Evolutionary conservation across 805 yeast species (phyloP).

Genomic region (Hanseniaspora guilliermondii): DNA sequence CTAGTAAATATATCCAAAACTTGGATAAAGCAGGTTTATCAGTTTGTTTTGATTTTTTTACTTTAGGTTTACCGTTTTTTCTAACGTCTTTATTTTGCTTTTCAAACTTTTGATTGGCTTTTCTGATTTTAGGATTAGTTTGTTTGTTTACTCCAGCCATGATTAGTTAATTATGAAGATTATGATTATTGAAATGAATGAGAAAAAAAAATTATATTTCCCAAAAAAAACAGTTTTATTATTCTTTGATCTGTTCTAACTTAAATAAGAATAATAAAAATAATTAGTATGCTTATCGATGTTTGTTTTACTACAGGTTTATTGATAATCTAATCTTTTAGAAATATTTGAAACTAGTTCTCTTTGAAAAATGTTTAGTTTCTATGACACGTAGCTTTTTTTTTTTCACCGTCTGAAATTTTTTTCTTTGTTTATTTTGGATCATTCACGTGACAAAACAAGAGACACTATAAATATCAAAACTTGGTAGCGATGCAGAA

Average conservation of each 20-base stretch:
- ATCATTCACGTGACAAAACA: too few species aligned
- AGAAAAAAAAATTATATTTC: slow-evolving; percentile 35
- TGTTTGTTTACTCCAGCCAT: slow-evolving; percentile 14
- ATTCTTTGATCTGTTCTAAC: not conserved
- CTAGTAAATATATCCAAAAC: slow-evolving; percentile 49
- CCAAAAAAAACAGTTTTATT: not conserved
- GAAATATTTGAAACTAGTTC: too few species aligned
- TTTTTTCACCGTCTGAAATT: too few species aligned
- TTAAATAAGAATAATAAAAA: not conserved
- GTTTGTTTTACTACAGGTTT: too few species aligned
- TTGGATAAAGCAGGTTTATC: slow-evolving; percentile 44
- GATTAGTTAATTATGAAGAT: not conserved
- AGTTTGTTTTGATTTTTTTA: slow-evolving; percentile 23
- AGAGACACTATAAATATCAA: too few species aligned
- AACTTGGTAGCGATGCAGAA: too few species aligned
- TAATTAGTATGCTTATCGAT: too few species aligned
- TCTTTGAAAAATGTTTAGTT: too few species aligned
- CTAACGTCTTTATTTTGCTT: slow-evolving; percentile 46
- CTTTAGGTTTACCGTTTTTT: slow-evolving; percentile 63
- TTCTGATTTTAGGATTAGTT: slow-evolving; percentile 61
- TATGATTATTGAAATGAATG: slow-evolving; percentile 14
- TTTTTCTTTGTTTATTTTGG: too few species aligned
- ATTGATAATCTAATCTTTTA: too few species aligned
- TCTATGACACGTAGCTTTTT: too few species aligned
- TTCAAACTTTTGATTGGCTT: slow-evolving; percentile 75